Evolutionary conservation across 2,329 filamentous ascomycete genomes (phyloP), one percentile per base, ranked within the genome.

Genomic region (Aspergillus ibericus): DNA sequence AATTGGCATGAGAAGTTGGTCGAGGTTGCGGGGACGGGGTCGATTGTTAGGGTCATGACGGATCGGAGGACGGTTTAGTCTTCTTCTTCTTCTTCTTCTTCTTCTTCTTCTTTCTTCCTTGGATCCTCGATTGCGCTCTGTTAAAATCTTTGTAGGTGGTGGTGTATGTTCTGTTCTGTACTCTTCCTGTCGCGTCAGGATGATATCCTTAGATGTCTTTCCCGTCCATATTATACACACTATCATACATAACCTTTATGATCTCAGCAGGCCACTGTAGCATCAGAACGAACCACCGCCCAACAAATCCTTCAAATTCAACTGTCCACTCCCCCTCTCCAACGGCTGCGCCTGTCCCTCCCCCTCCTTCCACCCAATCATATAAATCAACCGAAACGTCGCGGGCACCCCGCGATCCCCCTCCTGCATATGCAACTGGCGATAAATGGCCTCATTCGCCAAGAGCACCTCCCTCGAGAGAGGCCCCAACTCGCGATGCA

Each of bases 1-100:
- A 97, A 92, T 78, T 99, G 95, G 95, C 95, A 99, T 74, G 95
- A 99, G 82, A 99, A 97, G 84, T 85, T 97, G 62, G 92, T 98
- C 4, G 95, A 99, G 71, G 88, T 97, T 70, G 91, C 92, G 36
- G 95, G 95, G 22, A 82, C 92, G 66, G 95, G 95, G 46, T 97
- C 90, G 75, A 95, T 99, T 77, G 91, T 92, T 63, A 86, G 95
- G 69, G 92, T 92, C 66, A 97, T 99, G 93, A 95, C 92, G 42
- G 95, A 99, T 81, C 91, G 93, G 81, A 88, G 95, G 72, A 95
- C 90, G 69, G 93, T 96, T 68, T 96, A 61, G 66, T 3, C n/a
- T n/a, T n/a, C n/a, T n/a, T n/a, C n/a, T n/a, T n/a, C n/a, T n/a
- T n/a, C n/a, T n/a, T n/a, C n/a, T n/a, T n/a, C n/a, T n/a, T n/a